Base-by-base conservation (phyloP, 2,329 filamentous ascomycete genomes). In the Scedosporium boydii region DNA sequence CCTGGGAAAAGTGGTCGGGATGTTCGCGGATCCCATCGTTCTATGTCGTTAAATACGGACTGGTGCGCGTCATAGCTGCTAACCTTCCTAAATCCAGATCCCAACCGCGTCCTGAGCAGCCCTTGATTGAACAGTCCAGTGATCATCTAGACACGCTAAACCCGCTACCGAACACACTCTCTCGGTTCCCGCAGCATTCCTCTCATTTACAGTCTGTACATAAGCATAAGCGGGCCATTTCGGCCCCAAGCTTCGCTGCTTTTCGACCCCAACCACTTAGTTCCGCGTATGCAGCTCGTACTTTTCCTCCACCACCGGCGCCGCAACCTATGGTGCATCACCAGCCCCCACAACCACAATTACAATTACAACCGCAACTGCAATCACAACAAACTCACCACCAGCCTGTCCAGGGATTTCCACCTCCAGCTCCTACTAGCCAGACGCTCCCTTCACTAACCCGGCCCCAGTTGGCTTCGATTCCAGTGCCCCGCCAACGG, bases 171-270 rank as follows among this genome's bases (percentile, higher is more conserved):
- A 53, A 53, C 34, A 23, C 51, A 1, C 7, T 55, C 23, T 27
- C 51, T 34, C 42, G 56, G 34, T 58, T 53, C 21, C 7, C 23
- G 6, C 23, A 53, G 5, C 48, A 51, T 44, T 46, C 44, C 18
- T 51, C 42, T 29, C 59, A 60, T 41, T n/a, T 21, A 38, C 46
- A 42, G 23, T 21, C 59, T 4, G 55, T 61, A 16, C 59, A 61
- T 27, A 29, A 63, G 42, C 80, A 83, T 68, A 82, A 81, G 67
- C 72, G 80, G 63, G 76, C 80, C 3, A 75, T 76, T 18, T 83
- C 81, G 7, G 81, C 80, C 6, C 80, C 81, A 10, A 74, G 78
- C 63, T 77, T 79, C 60, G 70, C 74, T 7, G 72, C 69, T 4
- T 65, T 71, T n/a, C 61, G 64, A 21, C 41, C 44, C 41, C 42